These are phyloP conservation scores for Epichloe baconii DNA, from an alignment of 2,329 filamentous ascomycete genomes.

Conservation along the genomic window DNA sequence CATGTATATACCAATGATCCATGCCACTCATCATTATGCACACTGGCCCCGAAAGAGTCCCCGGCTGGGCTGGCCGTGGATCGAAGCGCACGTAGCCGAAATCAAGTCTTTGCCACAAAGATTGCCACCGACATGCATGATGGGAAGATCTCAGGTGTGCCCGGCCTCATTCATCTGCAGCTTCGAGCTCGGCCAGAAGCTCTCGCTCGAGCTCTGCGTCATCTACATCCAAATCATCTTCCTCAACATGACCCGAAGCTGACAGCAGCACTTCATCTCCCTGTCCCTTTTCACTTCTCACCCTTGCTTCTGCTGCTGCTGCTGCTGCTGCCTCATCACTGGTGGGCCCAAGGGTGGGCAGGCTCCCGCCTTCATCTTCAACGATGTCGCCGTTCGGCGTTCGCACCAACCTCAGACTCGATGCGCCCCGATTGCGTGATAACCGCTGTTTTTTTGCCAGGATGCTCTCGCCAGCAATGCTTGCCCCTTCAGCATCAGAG, in stretches of 20 bases:
- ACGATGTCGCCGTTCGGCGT: conserved; percentile 25
- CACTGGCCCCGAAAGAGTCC: background rate
- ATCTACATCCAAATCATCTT: conserved; percentile 28
- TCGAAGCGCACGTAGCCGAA: background rate
- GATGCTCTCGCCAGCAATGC: conserved; percentile 23
- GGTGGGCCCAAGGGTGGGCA: conserved; percentile 28
- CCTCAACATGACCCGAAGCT: conserved; percentile 12
- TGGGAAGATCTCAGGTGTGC: too few relatives aligned
- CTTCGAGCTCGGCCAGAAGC: conserved; percentile 46
- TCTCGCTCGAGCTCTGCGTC: conserved; percentile 51
- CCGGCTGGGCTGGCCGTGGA: background rate
- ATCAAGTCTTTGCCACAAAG: background rate
- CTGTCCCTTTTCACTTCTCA: conserved; percentile 7
- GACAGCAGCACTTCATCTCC: background rate
- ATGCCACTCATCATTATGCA: conserved; percentile 1
- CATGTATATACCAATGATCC: background rate
- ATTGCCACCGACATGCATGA: background rate
- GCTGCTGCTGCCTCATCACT: conserved; percentile 19
- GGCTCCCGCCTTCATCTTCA: conserved; percentile 21
- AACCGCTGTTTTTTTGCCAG: conserved; percentile 39
- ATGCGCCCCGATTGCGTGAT: conserved; percentile 30
- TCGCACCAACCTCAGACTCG: conserved; percentile 32
- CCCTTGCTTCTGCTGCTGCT: conserved; percentile 14
- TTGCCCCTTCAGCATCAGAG: conserved; percentile 19
- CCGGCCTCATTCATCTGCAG: conserved; percentile 14